Evolutionary conservation across 176 grass and related monocot species (phyloP), one percentile per base, ranked within the genome.

Genomic region (Zizania latifolia): DNA sequence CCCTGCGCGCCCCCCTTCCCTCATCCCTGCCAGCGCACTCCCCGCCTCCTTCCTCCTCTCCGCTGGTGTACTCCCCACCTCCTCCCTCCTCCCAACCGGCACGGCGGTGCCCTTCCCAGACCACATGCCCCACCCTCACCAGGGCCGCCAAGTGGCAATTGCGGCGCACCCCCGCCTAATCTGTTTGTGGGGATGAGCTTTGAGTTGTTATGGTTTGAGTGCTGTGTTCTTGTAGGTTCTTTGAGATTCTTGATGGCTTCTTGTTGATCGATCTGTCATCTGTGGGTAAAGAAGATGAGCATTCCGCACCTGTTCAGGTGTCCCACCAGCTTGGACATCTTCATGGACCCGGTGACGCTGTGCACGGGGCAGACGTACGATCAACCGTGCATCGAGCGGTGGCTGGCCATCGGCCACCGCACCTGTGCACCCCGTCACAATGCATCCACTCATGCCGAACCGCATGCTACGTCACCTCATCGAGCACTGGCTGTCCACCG

Each of bases 401-500:
- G 95, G 95, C 84, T 98, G 21, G 86, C 87, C 77, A 89, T 78
- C 28, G 95, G 95, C 48, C 80, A 98, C 86, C 86, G 87, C 57
- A 92, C 91, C 4, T 98, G 91, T n/a, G n/a, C n/a, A n/a, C 81
- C 95, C 95, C 29, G 95, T 98, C 76, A 98, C 91, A 87, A 98
- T 98, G 95, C 95, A 94, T 77, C 62, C 61, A 32, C 81, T 94
- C 58, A 86, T 94, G 69, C 95, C 94, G 5, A 98, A 98, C 81
- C 89, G 88, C 82, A 92, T 89, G 26, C 84, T 98, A 3, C 84
- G 91, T 68, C 95, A 94, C 64, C 87, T 94, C 58, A 94, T 98
- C 57, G 91, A 98, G 38, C 79, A 68, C 50, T 98, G 95, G 95
- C 67, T 94, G 11, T 83, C 84, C 43, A 68, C 73, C 16, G 82